Base-by-base conservation (phyloP, 352 stramenopile species). In the Phytophthora europaea region DNA sequence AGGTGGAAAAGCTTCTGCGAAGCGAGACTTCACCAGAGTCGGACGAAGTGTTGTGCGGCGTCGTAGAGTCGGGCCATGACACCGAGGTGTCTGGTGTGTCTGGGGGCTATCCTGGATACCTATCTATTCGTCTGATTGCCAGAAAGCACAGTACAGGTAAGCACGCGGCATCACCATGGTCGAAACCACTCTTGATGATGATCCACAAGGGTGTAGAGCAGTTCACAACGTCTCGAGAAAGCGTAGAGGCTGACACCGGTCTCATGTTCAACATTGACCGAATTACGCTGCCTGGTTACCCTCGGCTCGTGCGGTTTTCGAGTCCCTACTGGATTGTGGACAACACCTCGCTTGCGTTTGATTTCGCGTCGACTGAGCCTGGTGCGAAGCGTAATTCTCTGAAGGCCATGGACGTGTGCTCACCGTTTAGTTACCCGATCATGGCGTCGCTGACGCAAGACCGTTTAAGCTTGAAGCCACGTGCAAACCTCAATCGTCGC, bases 311-410 rank as follows among this genome's bases (percentile, higher is more conserved):
- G 23, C 89, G 88, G 6, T 92, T 97, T 65, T 95, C 84, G 34
- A 92, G 77, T 60, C 85, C 87, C 6, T 95, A 95, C 75, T 97
- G 90, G 90, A 87, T 97, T 62, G 83, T 95, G 28, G 92, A 95
- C 78, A 93, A 92, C 57, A 94, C 90, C 0, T 90, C 88, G 7
- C 67, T 97, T 54, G 70, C 88, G 7, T 90, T 97, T 65, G 65
- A 63, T 20, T 80, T 90, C 7, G 85, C 85, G 6, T 93, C 87
- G 2, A 84, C 84, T 10, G 76, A 80, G 45, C 76, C 79, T 63
- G 84, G 85, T 7, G 84, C 79, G 1, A 94, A 93, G 62, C 20
- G 59, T 5, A 87, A 51, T 51, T 73, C 80, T n/a, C 78, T 90
- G 1, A 70, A 80, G 20, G 67, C 81, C 2, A 81, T 94, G 72